phyloP scores from a whole-genome alignment of 2,329 filamentous ascomycete species.

The Claviceps pazoutovae region DNA sequence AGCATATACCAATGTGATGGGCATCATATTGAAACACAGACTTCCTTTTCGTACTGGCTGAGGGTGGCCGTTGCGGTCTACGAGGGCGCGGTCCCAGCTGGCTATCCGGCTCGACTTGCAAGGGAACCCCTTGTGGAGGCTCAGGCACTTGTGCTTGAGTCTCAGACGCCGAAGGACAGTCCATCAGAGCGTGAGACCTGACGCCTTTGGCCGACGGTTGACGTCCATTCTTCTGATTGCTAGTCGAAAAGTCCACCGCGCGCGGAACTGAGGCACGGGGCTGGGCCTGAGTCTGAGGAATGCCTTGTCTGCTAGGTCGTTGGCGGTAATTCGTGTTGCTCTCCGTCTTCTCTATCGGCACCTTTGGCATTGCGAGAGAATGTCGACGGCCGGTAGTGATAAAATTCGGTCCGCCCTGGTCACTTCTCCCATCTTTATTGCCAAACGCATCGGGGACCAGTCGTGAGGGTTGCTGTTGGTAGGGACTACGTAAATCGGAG shows the following conservation, averaged over 20 bases:
- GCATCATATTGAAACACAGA: constrained; percentile 6
- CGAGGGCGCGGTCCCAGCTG: not conserved
- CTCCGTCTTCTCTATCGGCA: not conserved
- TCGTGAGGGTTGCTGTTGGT: not conserved
- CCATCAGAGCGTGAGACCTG: not conserved
- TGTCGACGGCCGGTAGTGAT: constrained; percentile 6
- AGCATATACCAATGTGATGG: constrained; percentile 14
- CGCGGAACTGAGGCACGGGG: not conserved
- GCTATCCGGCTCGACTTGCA: not conserved
- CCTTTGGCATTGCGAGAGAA: constrained; percentile 6
- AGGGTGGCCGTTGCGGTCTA: not conserved
- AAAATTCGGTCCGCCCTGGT: constrained; percentile 5
- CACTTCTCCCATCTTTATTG: not conserved
- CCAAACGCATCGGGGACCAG: not conserved
- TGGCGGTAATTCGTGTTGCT: not conserved
- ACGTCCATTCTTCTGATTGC: not conserved
- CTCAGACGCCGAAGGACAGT: not conserved
- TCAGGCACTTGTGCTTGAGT: not conserved
- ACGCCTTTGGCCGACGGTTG: not conserved
- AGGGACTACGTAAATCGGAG: constrained; percentile 5
- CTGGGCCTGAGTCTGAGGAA: not conserved
- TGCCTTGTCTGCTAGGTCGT: not conserved
- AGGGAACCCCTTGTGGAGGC: not conserved
- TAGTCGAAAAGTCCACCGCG: not conserved
- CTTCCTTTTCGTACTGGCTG: not conserved